These are phyloP conservation scores for Lycium ferocissimum DNA, from an alignment of 257 asterid genomes.

Conservation along the genomic window DNA sequence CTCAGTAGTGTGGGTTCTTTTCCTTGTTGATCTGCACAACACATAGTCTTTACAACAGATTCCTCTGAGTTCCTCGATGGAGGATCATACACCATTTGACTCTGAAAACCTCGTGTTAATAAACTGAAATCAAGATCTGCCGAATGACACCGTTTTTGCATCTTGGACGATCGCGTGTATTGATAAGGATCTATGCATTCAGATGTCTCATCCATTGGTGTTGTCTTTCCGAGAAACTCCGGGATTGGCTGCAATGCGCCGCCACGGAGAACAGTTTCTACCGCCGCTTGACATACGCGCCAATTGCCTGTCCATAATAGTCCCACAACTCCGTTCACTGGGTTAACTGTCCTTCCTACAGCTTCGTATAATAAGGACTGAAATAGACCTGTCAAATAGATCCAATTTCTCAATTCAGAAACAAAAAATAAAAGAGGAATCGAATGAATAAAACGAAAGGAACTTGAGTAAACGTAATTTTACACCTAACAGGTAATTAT, in stretches of 20 bases:
- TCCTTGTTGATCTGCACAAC: neutral
- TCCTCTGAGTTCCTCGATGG: neutral
- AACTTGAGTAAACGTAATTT: too few species aligned
- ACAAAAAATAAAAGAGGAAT: neutral
- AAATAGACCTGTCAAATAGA: conserved; percentile 50
- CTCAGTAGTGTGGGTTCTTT: neutral
- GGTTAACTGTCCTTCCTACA: conserved; percentile 66
- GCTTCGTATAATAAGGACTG: conserved; percentile 66
- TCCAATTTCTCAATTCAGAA: neutral
- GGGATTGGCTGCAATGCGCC: conserved; percentile 56
- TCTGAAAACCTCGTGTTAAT: neutral
- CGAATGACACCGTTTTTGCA: neutral
- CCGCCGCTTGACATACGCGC: conserved; percentile 72
- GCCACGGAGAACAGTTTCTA: conserved; percentile 64
- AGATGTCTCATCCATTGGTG: neutral
- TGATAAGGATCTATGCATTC: neutral
- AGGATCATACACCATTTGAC: neutral
- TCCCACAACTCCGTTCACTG: conserved; percentile 68
- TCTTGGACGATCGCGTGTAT: neutral
- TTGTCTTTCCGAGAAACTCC: conserved; percentile 24
- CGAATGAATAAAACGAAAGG: too few species aligned
- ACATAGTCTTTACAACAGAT: neutral
- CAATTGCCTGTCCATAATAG: conserved; percentile 60
- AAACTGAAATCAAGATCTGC: neutral
- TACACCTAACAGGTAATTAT: too few species aligned